Conservation (phyloP, 2,329 filamentous ascomycete genomes). For the Calonectria multiphialidica region DNA sequence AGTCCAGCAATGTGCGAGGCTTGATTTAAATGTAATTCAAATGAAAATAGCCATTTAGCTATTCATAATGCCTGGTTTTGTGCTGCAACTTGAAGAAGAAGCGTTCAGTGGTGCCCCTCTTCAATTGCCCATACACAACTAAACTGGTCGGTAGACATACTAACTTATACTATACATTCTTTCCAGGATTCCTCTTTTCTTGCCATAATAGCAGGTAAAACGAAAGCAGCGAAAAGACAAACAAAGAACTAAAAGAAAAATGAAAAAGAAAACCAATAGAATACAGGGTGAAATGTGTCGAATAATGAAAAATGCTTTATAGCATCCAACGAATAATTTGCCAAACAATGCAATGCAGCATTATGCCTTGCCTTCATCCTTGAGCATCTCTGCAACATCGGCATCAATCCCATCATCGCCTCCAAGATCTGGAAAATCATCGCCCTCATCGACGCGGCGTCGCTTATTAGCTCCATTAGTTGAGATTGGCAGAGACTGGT, state of each 20-base stretch:
- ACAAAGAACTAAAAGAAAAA: conserved; percentile 3
- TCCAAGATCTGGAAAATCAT: conserved; percentile 67
- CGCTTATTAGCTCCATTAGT: conserved; percentile 69
- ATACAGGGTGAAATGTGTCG: not conserved
- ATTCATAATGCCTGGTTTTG: not conserved
- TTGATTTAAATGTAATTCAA: not conserved
- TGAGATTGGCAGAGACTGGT: conserved; percentile 62
- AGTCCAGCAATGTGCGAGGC: not conserved
- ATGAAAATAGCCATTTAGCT: not conserved
- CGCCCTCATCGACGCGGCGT: conserved; percentile 63
- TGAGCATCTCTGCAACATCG: conserved; percentile 68
- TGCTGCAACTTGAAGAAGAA: not conserved
- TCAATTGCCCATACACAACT: not conserved
- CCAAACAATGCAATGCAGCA: not conserved
- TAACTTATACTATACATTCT: conserved; percentile 6
- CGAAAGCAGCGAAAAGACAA: not conserved
- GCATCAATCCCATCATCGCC: conserved; percentile 68
- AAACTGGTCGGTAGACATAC: not conserved
- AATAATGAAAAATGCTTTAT: not conserved
- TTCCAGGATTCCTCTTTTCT: not conserved
- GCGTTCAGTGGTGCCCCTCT: not conserved
- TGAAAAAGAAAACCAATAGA: conserved; percentile 6
- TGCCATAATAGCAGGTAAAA: not conserved
- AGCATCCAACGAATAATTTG: not conserved
- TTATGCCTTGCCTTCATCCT: conserved; percentile 33